Conservation (phyloP, 352 stramenopile species). For the Phytopythium delawarense region DNA sequence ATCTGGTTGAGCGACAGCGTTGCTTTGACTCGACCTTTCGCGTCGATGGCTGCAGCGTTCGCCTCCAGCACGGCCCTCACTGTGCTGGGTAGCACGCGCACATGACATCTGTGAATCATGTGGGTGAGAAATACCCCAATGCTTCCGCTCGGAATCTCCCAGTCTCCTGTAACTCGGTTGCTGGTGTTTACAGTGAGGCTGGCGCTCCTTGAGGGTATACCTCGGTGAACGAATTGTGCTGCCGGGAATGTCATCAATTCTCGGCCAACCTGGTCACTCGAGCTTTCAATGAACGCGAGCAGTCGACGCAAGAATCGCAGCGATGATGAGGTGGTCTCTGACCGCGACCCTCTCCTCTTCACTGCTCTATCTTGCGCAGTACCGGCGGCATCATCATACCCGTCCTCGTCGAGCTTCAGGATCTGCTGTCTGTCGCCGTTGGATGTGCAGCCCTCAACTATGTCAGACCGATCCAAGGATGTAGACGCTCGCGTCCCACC, state of each 20-base stretch:
- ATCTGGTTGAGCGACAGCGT: conserved; percentile 21
- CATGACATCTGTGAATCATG: conserved; percentile 14
- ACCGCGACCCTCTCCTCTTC: background rate
- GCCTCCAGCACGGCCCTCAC: conserved; percentile 20
- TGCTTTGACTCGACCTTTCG: conserved; percentile 12
- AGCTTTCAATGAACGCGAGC: conserved; percentile 13
- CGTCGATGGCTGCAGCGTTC: conserved; percentile 17
- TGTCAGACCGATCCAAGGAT: conserved; percentile 18
- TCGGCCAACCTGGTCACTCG: conserved; percentile 1
- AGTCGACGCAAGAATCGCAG: conserved; percentile 19
- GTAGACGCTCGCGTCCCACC: conserved; percentile 10
- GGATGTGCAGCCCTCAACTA: background rate
- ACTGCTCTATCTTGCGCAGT: background rate
- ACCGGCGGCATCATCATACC: background rate
- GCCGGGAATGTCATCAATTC: conserved; percentile 20
- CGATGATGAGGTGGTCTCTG: background rate
- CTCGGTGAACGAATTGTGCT: conserved; percentile 5
- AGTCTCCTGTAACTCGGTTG: conserved; percentile 7
- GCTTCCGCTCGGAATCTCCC: conserved; percentile 19
- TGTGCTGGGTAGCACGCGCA: conserved; percentile 23
- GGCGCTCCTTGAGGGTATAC: background rate
- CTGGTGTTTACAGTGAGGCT: background rate
- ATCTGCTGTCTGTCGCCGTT: conserved; percentile 10
- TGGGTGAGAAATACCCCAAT: conserved; percentile 20
- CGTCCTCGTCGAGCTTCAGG: conserved; percentile 8